Base-by-base conservation (phyloP, 495 filamentous ascomycete species). In the Pyrenula aspistea region DNA sequence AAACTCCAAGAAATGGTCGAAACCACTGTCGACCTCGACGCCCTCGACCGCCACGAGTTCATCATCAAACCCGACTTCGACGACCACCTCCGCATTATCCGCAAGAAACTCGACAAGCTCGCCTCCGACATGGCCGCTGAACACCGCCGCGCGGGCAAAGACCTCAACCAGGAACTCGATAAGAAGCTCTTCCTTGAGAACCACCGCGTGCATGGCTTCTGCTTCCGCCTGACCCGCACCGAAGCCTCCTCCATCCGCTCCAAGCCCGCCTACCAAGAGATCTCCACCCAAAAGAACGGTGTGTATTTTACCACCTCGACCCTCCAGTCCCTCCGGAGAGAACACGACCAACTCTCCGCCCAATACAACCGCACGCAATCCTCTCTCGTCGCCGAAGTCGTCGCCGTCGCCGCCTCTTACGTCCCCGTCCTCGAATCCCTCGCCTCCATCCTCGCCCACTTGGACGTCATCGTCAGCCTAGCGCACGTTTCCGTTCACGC, bases 151-250 rank as follows among this genome's bases (percentile, higher is more conserved):
- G 89, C 91, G 15, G 83, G 86, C 8, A 73, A 80, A 25, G 92
- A 97, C 67, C 77, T 99, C n/a, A 82, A 81, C 55, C 92, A 96
- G 63, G 93, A 99, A 59, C 83, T 83, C 58, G 92, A 96, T 63
- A 99, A 99, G 78, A 99, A 99, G 68, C 83, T 99, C 31, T 97
- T 97, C 69, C 78, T 99, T 53, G 93, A 99, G 62, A 96, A 96
- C 64, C 93, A 96, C 73, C 86, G 83, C 61, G 85, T 90, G 1
- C 90, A 99, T 62, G 94, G 94, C 22, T 96, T 90, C 89, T 96
- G 92, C 72, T 93, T 99, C 76, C 83, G 93, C 49, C 74, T 99
- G 20, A 97, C 93, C 12, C 78, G 93, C 56, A 92, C 83, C 12
- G 93, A 99, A 71, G 88, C 93, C 2, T 83, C 86, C 24, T 93